Base-by-base conservation (phyloP, 371 early-diverging fungal genomes). In the Mortierella sp. region DNA sequence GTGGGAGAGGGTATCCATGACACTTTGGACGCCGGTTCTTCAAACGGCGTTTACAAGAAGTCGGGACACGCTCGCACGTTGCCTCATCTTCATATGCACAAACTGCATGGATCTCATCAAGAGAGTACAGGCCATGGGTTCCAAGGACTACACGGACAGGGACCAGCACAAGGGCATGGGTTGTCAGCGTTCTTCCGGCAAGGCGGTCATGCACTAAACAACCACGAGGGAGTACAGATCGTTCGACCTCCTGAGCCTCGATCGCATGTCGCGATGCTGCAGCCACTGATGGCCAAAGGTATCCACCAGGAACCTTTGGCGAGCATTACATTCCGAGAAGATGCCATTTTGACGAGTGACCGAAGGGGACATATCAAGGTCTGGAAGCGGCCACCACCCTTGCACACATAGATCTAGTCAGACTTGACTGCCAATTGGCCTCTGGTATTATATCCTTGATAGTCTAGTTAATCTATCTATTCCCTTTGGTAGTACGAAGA, bases 301-400 rank as follows among this genome's bases (percentile, higher is more conserved):
- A 83, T 95, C 9, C 95, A 95, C 73, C 80, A 82, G 12, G 89
- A 92, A 52, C 94, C 95, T 0, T 67, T 94, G 32, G 83, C 87
- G 21, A 85, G 88, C 3, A 64, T 97, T 6, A 84, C 87, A 21
- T 93, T 96, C 73, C 84, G 91, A n/a, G 95, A 92, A 50, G 93
- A 94, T 76, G 84, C 88, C 8, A 81, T 97, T 24, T 87, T 95
- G 21, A 95, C 95, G 0, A 90, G 94, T 0, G 94, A 95, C 76
- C 89, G 91, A 39, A 70, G 86, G 15, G 97, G 97, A 1, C 80
- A 85, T 30, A 82, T 97, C 41, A 91, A 89, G 64, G 72, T 93
- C 9, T 97, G 96, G 96, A 66, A 81, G 60, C 83, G 96, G 17
- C 97, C 96, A 30, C 50, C 66, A 9, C 44, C 56, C 2, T 55